A percentile compares a stretch with the other conserved stretches of the same genome.
Evolutionary conservation across 352 stramenopile species (phyloP).

Genomic region (Pythium volutum): DNA sequence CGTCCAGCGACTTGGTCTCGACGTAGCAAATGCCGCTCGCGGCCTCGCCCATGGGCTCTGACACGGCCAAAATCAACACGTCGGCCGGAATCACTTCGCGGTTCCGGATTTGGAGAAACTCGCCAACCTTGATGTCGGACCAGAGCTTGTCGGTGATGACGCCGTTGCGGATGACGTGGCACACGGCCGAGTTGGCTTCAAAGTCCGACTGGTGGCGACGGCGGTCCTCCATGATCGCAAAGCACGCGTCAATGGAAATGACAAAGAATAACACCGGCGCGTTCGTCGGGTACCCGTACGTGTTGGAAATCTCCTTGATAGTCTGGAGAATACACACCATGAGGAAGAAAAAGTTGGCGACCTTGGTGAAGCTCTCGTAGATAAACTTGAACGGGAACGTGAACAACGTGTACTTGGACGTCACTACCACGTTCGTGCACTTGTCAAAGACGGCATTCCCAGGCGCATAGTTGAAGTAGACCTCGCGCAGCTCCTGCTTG

Average conservation of each 20-base stretch:
- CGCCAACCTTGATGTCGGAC: constrained; percentile 86
- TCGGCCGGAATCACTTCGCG: constrained; percentile 85
- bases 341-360: constrained; percentile 94
- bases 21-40: constrained; percentile 84
- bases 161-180: constrained; percentile 67
- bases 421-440: constrained; percentile 83
- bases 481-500: constrained; percentile 41
- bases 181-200: constrained; percentile 74
- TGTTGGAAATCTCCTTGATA: constrained; percentile 80
- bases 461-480: constrained; percentile 72
- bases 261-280: constrained; percentile 86
- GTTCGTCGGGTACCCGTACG: constrained; percentile 78
- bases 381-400: constrained; percentile 90
- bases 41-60: constrained; percentile 64
- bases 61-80: constrained; percentile 81
- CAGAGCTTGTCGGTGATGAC: constrained; percentile 72
- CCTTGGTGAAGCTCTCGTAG: constrained; percentile 84
- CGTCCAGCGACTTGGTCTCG: constrained; percentile 90
- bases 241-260: constrained; percentile 88
- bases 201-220: constrained; percentile 76
- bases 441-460: constrained; percentile 67
- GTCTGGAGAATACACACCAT: constrained; percentile 88
- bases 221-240: constrained; percentile 86
- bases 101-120: constrained; percentile 90
- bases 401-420: constrained; percentile 87